Conservation (phyloP, 176 grass and related monocot species). For the Avena eriantha region DNA sequence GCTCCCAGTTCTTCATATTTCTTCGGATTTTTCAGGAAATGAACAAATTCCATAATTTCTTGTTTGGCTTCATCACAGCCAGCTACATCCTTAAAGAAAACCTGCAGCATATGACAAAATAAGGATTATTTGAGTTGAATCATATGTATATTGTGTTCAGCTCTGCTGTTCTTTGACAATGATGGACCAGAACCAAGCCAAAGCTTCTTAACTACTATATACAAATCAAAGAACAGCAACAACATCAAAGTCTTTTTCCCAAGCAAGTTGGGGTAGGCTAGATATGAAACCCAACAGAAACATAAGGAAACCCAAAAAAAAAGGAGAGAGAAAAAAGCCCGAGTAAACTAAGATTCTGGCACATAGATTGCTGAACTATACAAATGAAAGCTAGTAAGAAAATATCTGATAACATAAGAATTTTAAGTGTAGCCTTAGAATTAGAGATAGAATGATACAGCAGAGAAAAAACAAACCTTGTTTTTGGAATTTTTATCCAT, state of each 20-base stretch:
- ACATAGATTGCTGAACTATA: background rate
- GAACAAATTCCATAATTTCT: conserved; percentile 99
- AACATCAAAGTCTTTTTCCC: too few relatives aligned
- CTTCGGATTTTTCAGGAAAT: conserved; percentile 95
- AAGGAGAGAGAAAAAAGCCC: too few relatives aligned
- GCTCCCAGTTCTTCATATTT: conserved; percentile 95
- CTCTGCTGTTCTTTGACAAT: conserved; percentile 18
- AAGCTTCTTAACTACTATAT: conserved; percentile 9
- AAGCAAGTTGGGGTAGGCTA: too few relatives aligned
- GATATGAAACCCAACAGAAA: too few relatives aligned
- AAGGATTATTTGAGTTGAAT: conserved; percentile 20
- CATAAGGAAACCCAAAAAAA: too few relatives aligned
- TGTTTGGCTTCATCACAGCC: conserved; percentile 98
- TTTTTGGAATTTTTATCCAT: conserved; percentile 96
- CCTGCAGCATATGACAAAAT: conserved; percentile 52
- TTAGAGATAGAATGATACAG: conserved; percentile 14
- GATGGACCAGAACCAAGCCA: conserved; percentile 11
- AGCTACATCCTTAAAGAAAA: conserved; percentile 96
- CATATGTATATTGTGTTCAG: conserved; percentile 21
- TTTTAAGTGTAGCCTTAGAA: background rate
- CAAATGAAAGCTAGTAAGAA: background rate
- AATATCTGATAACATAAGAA: background rate
- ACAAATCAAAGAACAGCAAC: too few relatives aligned
- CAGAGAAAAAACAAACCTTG: conserved; percentile 58
- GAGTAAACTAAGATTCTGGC: too few relatives aligned